Percentiles rank a stretch among this genome's conserved stretches.
phyloP scores from a whole-genome alignment of 2,329 filamentous ascomycete species.

The Neofusicoccum laricinum region DNA sequence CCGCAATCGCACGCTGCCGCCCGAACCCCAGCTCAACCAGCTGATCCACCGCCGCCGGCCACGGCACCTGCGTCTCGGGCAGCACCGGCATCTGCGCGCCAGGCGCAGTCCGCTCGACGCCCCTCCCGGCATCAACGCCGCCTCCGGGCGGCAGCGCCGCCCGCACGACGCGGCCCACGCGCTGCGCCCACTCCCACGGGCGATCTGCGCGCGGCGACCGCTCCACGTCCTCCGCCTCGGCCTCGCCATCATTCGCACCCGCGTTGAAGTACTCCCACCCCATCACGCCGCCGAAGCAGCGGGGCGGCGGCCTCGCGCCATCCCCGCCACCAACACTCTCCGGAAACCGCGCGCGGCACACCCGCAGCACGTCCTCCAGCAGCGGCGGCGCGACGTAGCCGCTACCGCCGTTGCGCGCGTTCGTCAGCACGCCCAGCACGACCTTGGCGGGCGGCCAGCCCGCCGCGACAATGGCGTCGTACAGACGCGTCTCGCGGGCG shows the following conservation, averaged over 20 bases:
- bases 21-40: conserved; percentile 47
- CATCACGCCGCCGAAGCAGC: conserved; percentile 78
- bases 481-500: conserved; percentile 51
- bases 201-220: conserved; percentile 43
- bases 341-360: conserved; percentile 56
- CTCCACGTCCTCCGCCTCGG: conserved; percentile 59
- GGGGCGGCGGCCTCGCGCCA: too few species aligned
- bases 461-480: conserved; percentile 53
- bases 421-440: conserved; percentile 78
- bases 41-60: conserved; percentile 42
- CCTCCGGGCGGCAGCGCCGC: conserved; percentile 21
- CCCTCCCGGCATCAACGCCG: conserved; percentile 24
- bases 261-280: conserved; percentile 96
- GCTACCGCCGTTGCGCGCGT: conserved; percentile 64
- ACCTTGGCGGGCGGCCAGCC: conserved; percentile 74
- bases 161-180: conserved; percentile 54
- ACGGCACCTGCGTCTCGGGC: conserved; percentile 35
- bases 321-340: too few species aligned
- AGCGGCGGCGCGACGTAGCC: conserved; percentile 58
- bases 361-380: conserved; percentile 56
- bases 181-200: conserved; percentile 76
- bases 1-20: conserved; percentile 45
- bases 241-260: conserved; percentile 29
- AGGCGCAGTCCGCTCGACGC: background rate
- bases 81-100: conserved; percentile 24